Percentiles rank a stretch among this genome's conserved stretches.
Evolutionary conservation across 805 yeast species (phyloP).

Genomic region (Yamadazyma insecticola): DNA sequence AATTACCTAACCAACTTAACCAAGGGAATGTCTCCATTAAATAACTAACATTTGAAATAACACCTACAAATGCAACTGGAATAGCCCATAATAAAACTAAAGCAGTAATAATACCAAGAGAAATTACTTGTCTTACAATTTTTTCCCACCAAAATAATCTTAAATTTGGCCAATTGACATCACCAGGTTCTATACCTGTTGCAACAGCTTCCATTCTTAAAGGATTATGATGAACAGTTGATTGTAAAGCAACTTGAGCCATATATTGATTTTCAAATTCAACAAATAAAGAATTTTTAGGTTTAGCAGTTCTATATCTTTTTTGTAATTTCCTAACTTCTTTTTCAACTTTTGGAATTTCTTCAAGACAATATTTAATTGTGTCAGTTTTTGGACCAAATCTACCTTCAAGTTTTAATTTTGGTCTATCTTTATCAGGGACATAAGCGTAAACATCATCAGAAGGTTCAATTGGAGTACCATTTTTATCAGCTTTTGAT

Average conservation of each 20-base stretch:
- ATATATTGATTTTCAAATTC: conserved; percentile 73
- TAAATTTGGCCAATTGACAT: conserved; percentile 68
- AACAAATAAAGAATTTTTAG: conserved; percentile 78
- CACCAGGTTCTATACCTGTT: conserved; percentile 60
- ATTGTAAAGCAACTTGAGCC: conserved; percentile 70
- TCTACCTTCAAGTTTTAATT: conserved; percentile 43
- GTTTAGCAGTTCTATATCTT: conserved; percentile 41
- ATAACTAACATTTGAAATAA: conserved; percentile 78
- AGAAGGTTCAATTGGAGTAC: conserved; percentile 38
- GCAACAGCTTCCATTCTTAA: conserved; percentile 55
- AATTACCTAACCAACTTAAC: conserved; percentile 66
- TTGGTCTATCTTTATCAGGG: conserved; percentile 67
- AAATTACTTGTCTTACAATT: conserved; percentile 47
- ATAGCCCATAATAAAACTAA: conserved; percentile 85
- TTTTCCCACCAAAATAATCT: conserved; percentile 80
- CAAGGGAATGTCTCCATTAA: conserved; percentile 68
- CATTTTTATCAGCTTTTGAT: conserved; percentile 64
- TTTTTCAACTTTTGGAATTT: conserved; percentile 51
- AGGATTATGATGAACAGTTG: conserved; percentile 61
- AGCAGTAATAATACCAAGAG: conserved; percentile 51
- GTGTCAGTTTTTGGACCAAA: conserved; percentile 54
- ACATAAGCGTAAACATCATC: conserved; percentile 53
- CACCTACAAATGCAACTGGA: conserved; percentile 97
- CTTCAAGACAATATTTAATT: conserved; percentile 51
- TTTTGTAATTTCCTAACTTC: conserved; percentile 56